A percentile compares a stretch with the other conserved stretches of the same genome.
Conservation (phyloP, 352 stramenopile genomes). For the Globisporangium cederbergense region DNA sequence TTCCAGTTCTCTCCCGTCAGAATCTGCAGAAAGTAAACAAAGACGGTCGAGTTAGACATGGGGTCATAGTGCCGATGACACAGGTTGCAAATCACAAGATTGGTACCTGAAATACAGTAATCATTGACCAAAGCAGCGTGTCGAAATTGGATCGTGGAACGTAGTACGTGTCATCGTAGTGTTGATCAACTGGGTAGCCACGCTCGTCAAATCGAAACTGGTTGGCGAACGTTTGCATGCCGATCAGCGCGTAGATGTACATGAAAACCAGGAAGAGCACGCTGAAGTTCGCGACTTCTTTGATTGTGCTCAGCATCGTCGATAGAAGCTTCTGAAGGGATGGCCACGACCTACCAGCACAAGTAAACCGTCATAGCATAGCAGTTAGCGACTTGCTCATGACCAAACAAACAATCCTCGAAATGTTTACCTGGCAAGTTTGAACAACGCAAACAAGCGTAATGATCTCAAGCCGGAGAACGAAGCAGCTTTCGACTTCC, state of each 20-base stretch:
- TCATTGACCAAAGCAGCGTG: slow-evolving; percentile 58
- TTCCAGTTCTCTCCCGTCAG: slow-evolving; percentile 93
- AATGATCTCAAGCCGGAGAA: slow-evolving; percentile 85
- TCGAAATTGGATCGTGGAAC: slow-evolving; percentile 68
- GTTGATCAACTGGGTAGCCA: slow-evolving; percentile 38
- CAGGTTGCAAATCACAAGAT: not conserved
- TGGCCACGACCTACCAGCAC: slow-evolving; percentile 69
- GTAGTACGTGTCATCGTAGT: slow-evolving; percentile 31
- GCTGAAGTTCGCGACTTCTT: slow-evolving; percentile 90
- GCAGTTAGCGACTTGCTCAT: not conserved
- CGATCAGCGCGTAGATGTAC: slow-evolving; percentile 91
- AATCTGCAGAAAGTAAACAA: slow-evolving; percentile 50
- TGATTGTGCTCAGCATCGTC: slow-evolving; percentile 88
- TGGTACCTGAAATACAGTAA: slow-evolving; percentile 66
- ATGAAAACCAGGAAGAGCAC: slow-evolving; percentile 92
- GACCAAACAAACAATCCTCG: not conserved
- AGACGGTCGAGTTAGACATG: not conserved
- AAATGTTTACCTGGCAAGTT: slow-evolving; percentile 65
- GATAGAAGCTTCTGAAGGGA: slow-evolving; percentile 88
- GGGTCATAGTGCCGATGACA: not conserved
- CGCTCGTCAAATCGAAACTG: slow-evolving; percentile 85
- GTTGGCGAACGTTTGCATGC: slow-evolving; percentile 92
- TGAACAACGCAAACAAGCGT: slow-evolving; percentile 88
- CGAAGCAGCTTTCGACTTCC: slow-evolving; percentile 26
- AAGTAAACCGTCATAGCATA: slow-evolving; percentile 14